phyloP scores from a whole-genome alignment of 1,284 basidiomycete genomes.

The Lignosus rhinocerotis region DNA sequence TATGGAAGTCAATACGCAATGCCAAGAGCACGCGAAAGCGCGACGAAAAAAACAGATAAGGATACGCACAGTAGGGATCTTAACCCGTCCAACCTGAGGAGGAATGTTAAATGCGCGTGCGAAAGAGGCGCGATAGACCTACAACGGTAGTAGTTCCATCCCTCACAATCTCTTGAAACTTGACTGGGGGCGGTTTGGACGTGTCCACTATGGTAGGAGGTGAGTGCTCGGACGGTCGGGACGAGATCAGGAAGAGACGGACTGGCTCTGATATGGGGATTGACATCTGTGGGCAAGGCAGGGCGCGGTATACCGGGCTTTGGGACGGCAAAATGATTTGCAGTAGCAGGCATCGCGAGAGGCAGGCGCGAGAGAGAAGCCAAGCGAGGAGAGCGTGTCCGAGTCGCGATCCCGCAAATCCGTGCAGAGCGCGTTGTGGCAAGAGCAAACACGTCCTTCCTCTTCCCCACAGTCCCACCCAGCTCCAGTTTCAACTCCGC shows the following conservation, averaged over 20 bases:
- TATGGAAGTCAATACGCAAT: constrained; percentile 21
- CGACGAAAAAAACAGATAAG: neutral
- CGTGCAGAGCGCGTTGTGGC: constrained; percentile 20
- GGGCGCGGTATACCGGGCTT: constrained; percentile 35
- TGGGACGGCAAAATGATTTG: constrained; percentile 19
- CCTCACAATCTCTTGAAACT: constrained; percentile 71
- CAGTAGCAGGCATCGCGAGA: constrained; percentile 16
- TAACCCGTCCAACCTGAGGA: constrained; percentile 82
- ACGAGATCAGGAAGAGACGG: constrained; percentile 25
- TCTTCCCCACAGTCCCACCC: constrained; percentile 7
- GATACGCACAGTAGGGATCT: constrained; percentile 82
- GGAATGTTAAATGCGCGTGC: constrained; percentile 12
- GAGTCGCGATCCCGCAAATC: constrained; percentile 18
- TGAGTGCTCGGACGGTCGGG: constrained; percentile 19
- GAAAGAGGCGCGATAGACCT: constrained; percentile 22
- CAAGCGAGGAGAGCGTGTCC: constrained; percentile 12
- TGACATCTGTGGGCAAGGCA: constrained; percentile 39
- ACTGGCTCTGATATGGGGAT: constrained; percentile 43
- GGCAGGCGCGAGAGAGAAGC: constrained; percentile 5
- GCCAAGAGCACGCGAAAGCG: constrained; percentile 9
- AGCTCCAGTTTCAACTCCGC: constrained; percentile 20
- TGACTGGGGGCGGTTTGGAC: constrained; percentile 46
- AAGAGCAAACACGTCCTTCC: constrained; percentile 14
- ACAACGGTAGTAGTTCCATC: constrained; percentile 70
- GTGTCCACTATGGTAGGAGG: constrained; percentile 30